Evolutionary conservation across 176 grass and related monocot genomes (phyloP).

Genomic region (Avena sativa): DNA sequence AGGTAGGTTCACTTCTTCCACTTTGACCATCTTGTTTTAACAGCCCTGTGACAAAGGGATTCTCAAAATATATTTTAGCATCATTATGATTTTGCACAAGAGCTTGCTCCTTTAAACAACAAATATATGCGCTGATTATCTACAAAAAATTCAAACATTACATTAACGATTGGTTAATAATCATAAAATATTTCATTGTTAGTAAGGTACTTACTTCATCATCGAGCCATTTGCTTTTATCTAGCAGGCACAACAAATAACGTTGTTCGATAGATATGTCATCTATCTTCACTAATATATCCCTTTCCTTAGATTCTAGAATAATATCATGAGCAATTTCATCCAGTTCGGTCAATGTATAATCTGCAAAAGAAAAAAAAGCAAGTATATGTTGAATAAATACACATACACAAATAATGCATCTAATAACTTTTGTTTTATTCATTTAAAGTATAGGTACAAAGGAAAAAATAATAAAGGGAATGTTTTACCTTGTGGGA

Average conservation of each 20-base stretch:
- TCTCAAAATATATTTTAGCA: background rate
- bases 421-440: too few species aligned
- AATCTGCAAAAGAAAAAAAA: background rate
- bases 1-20: background rate
- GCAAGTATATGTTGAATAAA: too few species aligned
- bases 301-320: too few species aligned
- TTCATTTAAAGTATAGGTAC: too few species aligned
- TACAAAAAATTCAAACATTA: background rate
- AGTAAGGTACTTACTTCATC: background rate
- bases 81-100: background rate
- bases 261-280: too few species aligned
- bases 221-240: background rate
- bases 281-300: too few species aligned
- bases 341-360: background rate
- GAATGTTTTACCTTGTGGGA: background rate
- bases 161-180: too few species aligned
- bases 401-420: too few species aligned
- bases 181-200: too few species aligned
- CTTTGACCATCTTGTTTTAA: background rate
- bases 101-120: background rate
- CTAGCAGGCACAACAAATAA: background rate
- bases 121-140: background rate
- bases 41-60: background rate
- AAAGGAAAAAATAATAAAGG: background rate
- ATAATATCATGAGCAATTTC: too few species aligned